Base-by-base conservation (phyloP, 1,139 yeast genomes). In the Blastobotrys malaysiensis region DNA sequence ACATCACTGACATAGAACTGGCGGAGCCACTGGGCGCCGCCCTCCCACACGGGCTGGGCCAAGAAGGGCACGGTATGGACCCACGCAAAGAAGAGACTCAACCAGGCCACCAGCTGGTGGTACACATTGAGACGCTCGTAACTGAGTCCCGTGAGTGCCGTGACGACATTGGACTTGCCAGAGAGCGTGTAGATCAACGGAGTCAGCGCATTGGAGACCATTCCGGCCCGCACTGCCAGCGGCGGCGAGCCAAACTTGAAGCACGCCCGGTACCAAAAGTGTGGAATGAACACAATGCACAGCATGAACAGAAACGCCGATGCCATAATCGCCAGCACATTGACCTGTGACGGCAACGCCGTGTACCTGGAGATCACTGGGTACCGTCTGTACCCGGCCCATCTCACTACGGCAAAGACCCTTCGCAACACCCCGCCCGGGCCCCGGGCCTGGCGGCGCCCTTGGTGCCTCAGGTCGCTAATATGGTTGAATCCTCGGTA, bases 241-340 rank as follows among this genome's bases (percentile, higher is more conserved):
- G 87, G 87, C n/a, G 87, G 84, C 0, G 84, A 74, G 0, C 87
- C 88, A 66, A 82, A 82, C 0, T 80, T 81, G 5, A 68, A 52
- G 64, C 88, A 83, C 0, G 72, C 79, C 59, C 86, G 69, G 61
- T 79, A 79, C 78, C 81, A 82, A 53, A 74, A 74, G 55, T 78
- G 82, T 3, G 86, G 87, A 22, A 69, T 62, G 52, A 75, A 74
- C 24, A 77, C 68, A 63, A 75, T 77, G 52, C 80, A 75, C 11
- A 76, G 63, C 49, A 79, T 60, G 63, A 78, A 82, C n/a, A 80
- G 57, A 1, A 77, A 63, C 1, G 81, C 71, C 0, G 71, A 72
- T 3, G 67, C 54, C 46, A 80, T 63, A 46, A 78, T 65, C n/a
- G 79, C 53, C 1, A 76, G 59, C 5, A 78, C 70, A 0, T 85